Evolutionary conservation across 345 rosid genomes (phyloP), one percentile per base, ranked within the genome.

Genomic region (Gossypium herbaceum): DNA sequence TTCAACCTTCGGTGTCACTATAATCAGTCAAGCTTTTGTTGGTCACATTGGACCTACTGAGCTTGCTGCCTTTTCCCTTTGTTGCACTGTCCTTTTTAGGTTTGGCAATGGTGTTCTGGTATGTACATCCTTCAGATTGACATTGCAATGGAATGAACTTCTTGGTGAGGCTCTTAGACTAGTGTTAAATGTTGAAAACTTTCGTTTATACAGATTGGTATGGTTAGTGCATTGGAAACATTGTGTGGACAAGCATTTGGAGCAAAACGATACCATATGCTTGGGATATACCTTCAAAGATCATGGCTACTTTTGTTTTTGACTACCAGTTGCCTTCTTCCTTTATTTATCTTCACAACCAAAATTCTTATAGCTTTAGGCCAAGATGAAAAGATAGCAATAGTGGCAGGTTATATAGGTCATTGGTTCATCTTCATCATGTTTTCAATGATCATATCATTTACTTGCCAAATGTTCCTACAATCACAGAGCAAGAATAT

Each of bases 201-300:
- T 60, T 67, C 55, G 52, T 51, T 48, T 60, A 9, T 79, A 83
- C 87, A 93, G 97, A 73, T 91, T 60, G 98, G 97, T 2, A 93
- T 91, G 98, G 88, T 97, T 6, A 90, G 94, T 64, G 97, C 90
- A 34, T 69, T 88, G 71, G 92, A 93, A 81, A 93, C 97, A 12
- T 76, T 93, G 15, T 93, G 98, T 51, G 98, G 98, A 58, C 94
- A 93, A 83, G 86, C 97, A 6, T 93, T 61, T 5, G 92, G 98
- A 7, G 93, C 97, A 16, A 83, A 85, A 79, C 97, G 87, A 43
- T 72, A 88, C 74, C 93, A 88, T 78, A 91, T 91, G 98, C 86
- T 88, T 0, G 98, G 97, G 57, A 65, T 93, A 29, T 90, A 91
- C 78, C 92, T 93, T 22, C 98, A 93, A 76, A 76, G 98, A 54